A percentile compares a stretch with the other conserved stretches of the same genome.
phyloP scores from a whole-genome alignment of 805 yeast genomes.

The Saccharomycopsis capsularis region DNA sequence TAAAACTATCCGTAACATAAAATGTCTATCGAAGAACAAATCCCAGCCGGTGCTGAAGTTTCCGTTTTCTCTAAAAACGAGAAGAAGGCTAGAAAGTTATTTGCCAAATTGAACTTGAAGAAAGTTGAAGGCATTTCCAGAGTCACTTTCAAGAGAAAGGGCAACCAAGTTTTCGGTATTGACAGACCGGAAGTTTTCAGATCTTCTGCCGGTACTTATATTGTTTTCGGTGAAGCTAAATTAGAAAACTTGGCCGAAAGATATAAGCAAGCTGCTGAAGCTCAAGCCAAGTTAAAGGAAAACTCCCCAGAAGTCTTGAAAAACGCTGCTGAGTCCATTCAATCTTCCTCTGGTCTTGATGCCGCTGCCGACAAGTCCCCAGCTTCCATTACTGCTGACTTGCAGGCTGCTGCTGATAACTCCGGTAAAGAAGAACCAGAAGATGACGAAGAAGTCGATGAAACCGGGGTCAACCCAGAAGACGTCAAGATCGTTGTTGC shows the following conservation, averaged over 20 bases:
- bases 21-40: conserved; percentile 36
- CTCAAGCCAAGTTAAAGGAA: conserved; percentile 55
- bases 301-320: conserved; percentile 39
- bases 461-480: conserved; percentile 71
- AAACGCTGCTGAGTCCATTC: conserved; percentile 39
- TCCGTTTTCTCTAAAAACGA: conserved; percentile 82
- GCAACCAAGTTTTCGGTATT: conserved; percentile 85
- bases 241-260: conserved; percentile 88
- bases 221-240: conserved; percentile 97
- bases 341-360: conserved; percentile 47
- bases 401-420: conserved; percentile 56
- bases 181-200: conserved; percentile 93
- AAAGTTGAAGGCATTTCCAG: conserved; percentile 87
- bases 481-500: conserved; percentile 84
- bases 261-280: conserved; percentile 77
- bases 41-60: conserved; percentile 80
- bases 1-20: not conserved
- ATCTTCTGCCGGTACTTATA: conserved; percentile 87
- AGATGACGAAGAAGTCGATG: conserved; percentile 70
- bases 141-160: conserved; percentile 92
- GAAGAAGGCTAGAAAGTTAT: conserved; percentile 89
- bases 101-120: conserved; percentile 83
- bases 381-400: conserved; percentile 76
- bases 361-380: conserved; percentile 30
- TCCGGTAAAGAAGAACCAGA: conserved; percentile 39